Percentiles rank a stretch among this genome's conserved stretches.
Evolutionary conservation across 768 basidiomycete genomes (phyloP).

Genomic region (Lentinula raphanica): DNA sequence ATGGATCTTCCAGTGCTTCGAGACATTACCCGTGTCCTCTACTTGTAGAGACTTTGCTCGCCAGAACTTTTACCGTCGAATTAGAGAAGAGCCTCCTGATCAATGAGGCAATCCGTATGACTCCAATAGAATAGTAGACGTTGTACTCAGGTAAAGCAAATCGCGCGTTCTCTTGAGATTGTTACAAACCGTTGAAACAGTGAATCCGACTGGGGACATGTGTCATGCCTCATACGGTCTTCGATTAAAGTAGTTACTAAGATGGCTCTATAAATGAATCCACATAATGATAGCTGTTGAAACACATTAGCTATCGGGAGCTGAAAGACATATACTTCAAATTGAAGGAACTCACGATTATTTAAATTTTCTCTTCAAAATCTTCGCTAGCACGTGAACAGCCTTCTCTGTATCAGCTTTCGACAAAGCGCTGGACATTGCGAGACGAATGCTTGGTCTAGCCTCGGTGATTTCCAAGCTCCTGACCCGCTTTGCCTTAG

Average conservation of each 20-base stretch:
- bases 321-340: background rate
- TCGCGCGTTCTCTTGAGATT: no score
- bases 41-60: no score
- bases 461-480: constrained; percentile 6
- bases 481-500: constrained; percentile 73
- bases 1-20: background rate
- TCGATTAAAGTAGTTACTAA: background rate
- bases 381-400: constrained; percentile 63
- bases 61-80: no score
- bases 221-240: no score
- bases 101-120: no score
- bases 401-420: constrained; percentile 94
- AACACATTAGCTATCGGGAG: background rate
- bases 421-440: constrained; percentile 69
- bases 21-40: background rate
- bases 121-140: no score
- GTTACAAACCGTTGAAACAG: no score
- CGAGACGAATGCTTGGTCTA: constrained; percentile 76
- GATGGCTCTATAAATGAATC: background rate
- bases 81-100: no score
- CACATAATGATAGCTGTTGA: background rate
- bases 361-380: constrained; percentile 38
- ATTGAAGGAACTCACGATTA: no score
- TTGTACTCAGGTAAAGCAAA: no score
- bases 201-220: no score